phyloP scores from a whole-genome alignment of 2,329 filamentous ascomycete species.

The Phoma sp. region DNA sequence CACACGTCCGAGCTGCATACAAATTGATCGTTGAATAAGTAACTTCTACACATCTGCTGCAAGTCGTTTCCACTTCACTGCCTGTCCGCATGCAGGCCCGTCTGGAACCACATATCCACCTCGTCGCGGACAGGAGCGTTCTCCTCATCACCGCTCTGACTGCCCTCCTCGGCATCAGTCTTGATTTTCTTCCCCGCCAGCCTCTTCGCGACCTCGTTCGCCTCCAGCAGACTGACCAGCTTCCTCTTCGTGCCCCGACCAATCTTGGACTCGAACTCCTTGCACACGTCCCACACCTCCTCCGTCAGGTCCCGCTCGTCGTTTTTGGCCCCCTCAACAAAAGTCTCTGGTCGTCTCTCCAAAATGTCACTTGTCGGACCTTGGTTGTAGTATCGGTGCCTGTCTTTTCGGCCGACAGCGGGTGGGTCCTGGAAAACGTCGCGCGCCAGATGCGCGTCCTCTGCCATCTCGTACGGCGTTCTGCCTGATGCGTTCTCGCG shows the following conservation, averaged over 20 bases:
- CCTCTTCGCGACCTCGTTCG: slow-evolving; percentile 65
- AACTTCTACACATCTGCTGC: too few species aligned
- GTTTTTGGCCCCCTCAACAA: slow-evolving; percentile 19
- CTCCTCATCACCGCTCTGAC: slow-evolving; percentile 51
- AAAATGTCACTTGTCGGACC: slow-evolving; percentile 5
- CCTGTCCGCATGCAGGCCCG: neutral
- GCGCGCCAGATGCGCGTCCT: slow-evolving; percentile 59
- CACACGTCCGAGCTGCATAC: too few species aligned
- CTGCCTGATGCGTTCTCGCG: slow-evolving; percentile 78
- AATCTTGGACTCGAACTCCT: slow-evolving; percentile 32
- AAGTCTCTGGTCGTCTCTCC: slow-evolving; percentile 20
- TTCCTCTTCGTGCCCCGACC: slow-evolving; percentile 52
- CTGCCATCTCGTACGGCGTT: slow-evolving; percentile 72
- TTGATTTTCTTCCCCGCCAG: slow-evolving; percentile 41
- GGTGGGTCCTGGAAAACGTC: slow-evolving; percentile 34
- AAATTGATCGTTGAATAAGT: too few species aligned
- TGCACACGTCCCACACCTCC: slow-evolving; percentile 49
- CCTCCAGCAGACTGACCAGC: slow-evolving; percentile 64
- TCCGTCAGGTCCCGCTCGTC: slow-evolving; percentile 11
- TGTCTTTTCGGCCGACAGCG: neutral
- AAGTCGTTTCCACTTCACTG: neutral
- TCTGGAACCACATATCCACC: slow-evolving; percentile 5
- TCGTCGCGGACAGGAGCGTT: slow-evolving; percentile 18
- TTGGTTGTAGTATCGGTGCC: neutral
- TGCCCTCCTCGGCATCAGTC: slow-evolving; percentile 58